Evolutionary conservation across 148 eudicot species (phyloP).

Genomic region (Diospyros lotus): DNA sequence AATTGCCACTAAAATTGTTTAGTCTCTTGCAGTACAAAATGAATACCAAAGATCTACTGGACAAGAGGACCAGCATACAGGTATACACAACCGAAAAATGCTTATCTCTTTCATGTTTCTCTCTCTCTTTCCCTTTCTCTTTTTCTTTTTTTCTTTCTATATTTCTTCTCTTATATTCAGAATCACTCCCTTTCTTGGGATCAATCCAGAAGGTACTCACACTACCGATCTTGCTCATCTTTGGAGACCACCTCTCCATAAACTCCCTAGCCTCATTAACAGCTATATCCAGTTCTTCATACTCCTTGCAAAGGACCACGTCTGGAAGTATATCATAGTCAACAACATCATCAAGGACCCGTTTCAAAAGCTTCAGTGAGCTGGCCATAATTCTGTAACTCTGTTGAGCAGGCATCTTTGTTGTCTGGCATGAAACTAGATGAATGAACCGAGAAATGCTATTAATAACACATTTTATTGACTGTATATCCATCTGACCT

Average conservation of each 20-base stretch:
- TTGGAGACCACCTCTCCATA: slow-evolving; percentile 72
- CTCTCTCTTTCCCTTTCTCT: background rate
- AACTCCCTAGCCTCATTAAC: slow-evolving; percentile 78
- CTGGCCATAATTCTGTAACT: slow-evolving; percentile 39
- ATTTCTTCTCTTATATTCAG: background rate
- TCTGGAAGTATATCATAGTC: slow-evolving; percentile 42
- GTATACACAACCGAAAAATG: background rate
- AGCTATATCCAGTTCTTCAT: slow-evolving; percentile 64
- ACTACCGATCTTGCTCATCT: slow-evolving; percentile 57
- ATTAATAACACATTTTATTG: slow-evolving; percentile 67
- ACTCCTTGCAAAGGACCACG: slow-evolving; percentile 49
- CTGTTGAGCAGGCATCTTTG: slow-evolving; percentile 55
- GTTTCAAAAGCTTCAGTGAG: slow-evolving; percentile 68
- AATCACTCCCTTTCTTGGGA: slow-evolving; percentile 3
- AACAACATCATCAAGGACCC: slow-evolving; percentile 55
- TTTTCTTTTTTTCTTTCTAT: too few species aligned
- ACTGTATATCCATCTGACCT: slow-evolving; percentile 71
- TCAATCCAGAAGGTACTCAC: slow-evolving; percentile 46
- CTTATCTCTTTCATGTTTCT: background rate
- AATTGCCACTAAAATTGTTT: background rate
- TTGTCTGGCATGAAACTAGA: slow-evolving; percentile 66
- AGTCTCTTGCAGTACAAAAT: background rate
- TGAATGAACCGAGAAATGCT: slow-evolving; percentile 84
- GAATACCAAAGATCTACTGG: background rate
- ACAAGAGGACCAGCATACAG: background rate